A percentile compares a stretch with the other conserved stretches of the same genome.
These are phyloP conservation scores for Neoboletus magnificus DNA, from an alignment of 768 basidiomycete species.

Conservation along the genomic window DNA sequence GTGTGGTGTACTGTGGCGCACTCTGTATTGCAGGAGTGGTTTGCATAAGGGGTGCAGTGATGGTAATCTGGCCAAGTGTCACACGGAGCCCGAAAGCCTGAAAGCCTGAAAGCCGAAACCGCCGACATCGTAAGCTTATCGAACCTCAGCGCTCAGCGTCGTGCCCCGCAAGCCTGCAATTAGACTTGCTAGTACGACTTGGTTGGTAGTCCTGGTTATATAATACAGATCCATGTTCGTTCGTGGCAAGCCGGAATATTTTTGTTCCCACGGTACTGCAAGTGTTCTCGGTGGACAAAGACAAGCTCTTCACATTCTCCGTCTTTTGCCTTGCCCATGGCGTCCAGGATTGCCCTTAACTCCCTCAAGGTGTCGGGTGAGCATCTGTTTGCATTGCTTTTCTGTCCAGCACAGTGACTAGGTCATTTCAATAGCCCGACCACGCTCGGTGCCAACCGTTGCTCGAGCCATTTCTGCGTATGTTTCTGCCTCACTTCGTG, in stretches of 20 bases:
- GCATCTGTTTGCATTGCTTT: constrained; percentile 4
- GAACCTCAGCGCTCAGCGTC: not conserved
- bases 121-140: not conserved
- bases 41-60: not conserved
- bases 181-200: too few relatives aligned
- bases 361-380: constrained; percentile 60
- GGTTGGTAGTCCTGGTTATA: constrained; percentile 6
- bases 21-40: not conserved
- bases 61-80: not conserved
- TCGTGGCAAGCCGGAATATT: constrained; percentile 33
- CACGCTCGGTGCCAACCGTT: constrained; percentile 48
- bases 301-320: constrained; percentile 6
- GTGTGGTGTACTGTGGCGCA: not conserved
- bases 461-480: constrained; percentile 48
- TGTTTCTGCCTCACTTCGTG: constrained; percentile 21
- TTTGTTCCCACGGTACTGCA: constrained; percentile 28
- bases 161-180: too few relatives aligned
- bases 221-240: constrained; percentile 6
- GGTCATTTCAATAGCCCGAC: constrained; percentile 43
- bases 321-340: constrained; percentile 40
- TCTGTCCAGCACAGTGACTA: not conserved
- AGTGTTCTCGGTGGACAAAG: constrained; percentile 1
- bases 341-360: constrained; percentile 68
- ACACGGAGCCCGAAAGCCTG: too few relatives aligned
- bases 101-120: too few relatives aligned